Conservation (phyloP, 2,329 filamentous ascomycete genomes). For the Shiraia bambusicola region DNA sequence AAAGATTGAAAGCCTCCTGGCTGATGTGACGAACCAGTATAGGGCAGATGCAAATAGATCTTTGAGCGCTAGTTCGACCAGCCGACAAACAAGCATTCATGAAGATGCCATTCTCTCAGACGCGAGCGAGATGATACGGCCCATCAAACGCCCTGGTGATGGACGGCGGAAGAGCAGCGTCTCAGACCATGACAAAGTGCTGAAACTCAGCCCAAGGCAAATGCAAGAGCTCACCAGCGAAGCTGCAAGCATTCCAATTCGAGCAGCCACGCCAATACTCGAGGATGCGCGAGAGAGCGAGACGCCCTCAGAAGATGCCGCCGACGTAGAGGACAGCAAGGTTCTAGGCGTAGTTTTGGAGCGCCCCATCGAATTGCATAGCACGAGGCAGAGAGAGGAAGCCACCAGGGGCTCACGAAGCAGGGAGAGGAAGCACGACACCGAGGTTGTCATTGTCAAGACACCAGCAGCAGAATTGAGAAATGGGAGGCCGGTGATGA, state of each 20-base stretch:
- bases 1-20: conserved; percentile 8
- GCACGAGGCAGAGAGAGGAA: conserved; percentile 1
- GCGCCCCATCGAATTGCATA: conserved; percentile 17
- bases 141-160: conserved; percentile 41
- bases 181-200: conserved; percentile 44
- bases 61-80: conserved; percentile 16
- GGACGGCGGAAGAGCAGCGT: conserved; percentile 38
- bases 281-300: conserved; percentile 36
- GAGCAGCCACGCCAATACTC: conserved; percentile 43
- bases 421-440: conserved; percentile 21
- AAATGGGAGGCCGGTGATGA: conserved; percentile 33
- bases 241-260: conserved; percentile 56
- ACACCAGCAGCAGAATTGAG: conserved; percentile 26
- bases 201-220: conserved; percentile 57
- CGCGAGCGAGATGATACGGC: conserved; percentile 33
- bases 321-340: conserved; percentile 17
- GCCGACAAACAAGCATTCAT: conserved; percentile 22
- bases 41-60: conserved; percentile 12
- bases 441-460: conserved; percentile 36
- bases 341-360: conserved; percentile 26
- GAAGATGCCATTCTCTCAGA: conserved; percentile 39
- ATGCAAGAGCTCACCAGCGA: conserved; percentile 58
- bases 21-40: conserved; percentile 11
- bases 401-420: conserved; percentile 5
- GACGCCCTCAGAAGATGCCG: conserved; percentile 16